Base-by-base conservation (phyloP, 371 early-diverging fungal genomes). In the Rhizopus delemar region DNA sequence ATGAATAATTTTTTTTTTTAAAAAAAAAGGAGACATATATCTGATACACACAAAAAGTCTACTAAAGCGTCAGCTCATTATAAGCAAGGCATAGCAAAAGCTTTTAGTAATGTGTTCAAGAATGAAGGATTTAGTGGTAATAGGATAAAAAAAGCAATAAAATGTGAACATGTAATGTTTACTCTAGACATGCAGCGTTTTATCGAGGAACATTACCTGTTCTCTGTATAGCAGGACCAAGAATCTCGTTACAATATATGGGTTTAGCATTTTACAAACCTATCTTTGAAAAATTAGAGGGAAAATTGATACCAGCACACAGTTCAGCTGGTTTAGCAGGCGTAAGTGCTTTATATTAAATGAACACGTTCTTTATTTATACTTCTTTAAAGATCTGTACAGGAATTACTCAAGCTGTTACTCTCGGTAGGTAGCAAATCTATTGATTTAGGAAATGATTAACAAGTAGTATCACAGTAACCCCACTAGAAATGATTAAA, bases 241-340 rank as follows among this genome's bases (percentile, higher is more conserved):
- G 82, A 4, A 73, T 81, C 0, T 79, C 78, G 4, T 46, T 79
- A 15, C 82, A 81, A 52, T 81, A 78, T 41, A 73, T 75, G 57
- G 82, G 80, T 0, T 56, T 81, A 5, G 74, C 82, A n/a, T 65
- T 77, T 38, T 81, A 77, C 49, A 81, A 79, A 54, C 82, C 82
- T 11, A 68, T 79, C 4, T 81, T 81, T 65, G 82, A 79, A 46
- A 74, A 63, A 43, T 49, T 79, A 15, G 82, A 79, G 63, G 76
- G 70, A 45, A 54, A 11, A 32, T 33, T 65, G 7, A 38, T 77
- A 15, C 82, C 79, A 29, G 60, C 73, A 2, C 76, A 78, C 59
- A 81, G 82, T 49, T 77, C 82, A 8, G 74, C 82, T 3, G 82
- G 78, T 15, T 63, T 82, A 28, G 80, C 82, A 29, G 82, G 82